Percentiles rank a stretch among this genome's conserved stretches.
These are phyloP conservation scores for Alisma plantagoaquatica DNA, from an alignment of 106 monocot species.

Conservation along the genomic window DNA sequence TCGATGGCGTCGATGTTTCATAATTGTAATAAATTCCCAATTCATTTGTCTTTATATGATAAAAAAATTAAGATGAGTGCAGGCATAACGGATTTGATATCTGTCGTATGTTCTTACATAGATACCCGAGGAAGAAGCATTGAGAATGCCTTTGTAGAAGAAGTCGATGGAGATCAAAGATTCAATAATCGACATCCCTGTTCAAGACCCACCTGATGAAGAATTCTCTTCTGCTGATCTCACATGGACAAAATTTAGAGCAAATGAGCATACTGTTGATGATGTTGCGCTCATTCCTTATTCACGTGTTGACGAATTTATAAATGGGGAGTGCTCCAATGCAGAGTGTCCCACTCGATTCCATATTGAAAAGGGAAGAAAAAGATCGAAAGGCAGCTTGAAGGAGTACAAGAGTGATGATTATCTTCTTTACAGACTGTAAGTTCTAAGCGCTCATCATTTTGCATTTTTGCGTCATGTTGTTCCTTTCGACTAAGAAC, in stretches of 20 bases:
- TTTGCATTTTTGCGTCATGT: not conserved
- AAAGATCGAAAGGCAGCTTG: constrained; percentile 52
- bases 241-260: constrained; percentile 63
- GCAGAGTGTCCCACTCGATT: constrained; percentile 74
- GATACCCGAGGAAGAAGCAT: too few species aligned
- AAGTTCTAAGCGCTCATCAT: constrained; percentile 15
- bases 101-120: too few species aligned
- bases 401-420: constrained; percentile 68
- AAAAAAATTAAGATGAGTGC: too few species aligned
- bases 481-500: too few species aligned
- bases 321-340: constrained; percentile 56
- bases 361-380: constrained; percentile 71
- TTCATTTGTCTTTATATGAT: too few species aligned
- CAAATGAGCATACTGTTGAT: constrained; percentile 43
- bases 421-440: constrained; percentile 75
- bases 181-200: constrained; percentile 56
- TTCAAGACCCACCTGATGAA: constrained; percentile 72
- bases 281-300: constrained; percentile 82
- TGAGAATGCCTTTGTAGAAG: not conserved
- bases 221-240: constrained; percentile 65
- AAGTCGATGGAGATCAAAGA: constrained; percentile 40
- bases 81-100: too few species aligned
- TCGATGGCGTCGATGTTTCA: too few species aligned
- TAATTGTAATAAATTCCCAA: too few species aligned
- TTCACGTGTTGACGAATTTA: constrained; percentile 62